A percentile compares a stretch with the other conserved stretches of the same genome.
Evolutionary conservation across 306 rosid genomes (phyloP).

Genomic region (Cicer bijugum): DNA sequence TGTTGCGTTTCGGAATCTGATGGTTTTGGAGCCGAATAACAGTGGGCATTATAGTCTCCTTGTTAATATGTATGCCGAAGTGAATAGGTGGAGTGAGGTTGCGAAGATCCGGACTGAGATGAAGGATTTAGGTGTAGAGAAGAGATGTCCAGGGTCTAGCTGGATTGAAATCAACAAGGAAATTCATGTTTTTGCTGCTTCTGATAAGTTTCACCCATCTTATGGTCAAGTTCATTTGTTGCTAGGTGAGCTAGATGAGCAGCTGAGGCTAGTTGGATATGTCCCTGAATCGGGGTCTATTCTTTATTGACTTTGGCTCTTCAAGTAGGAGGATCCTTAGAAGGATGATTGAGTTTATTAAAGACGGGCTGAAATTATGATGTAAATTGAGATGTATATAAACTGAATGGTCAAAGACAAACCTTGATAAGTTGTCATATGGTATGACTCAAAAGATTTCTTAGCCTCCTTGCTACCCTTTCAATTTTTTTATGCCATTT

Average conservation of each 20-base stretch:
- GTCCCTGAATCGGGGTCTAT: conserved; percentile 49
- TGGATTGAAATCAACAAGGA: conserved; percentile 69
- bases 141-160: conserved; percentile 75
- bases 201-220: conserved; percentile 63
- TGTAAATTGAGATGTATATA: not conserved
- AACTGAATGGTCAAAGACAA: conserved; percentile 4
- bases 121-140: conserved; percentile 74
- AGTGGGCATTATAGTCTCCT: conserved; percentile 72
- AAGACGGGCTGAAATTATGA: conserved; percentile 4
- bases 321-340: conserved; percentile 5
- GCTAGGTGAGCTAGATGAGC: conserved; percentile 60
- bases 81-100: conserved; percentile 68
- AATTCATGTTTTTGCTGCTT: conserved; percentile 66
- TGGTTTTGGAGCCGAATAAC: conserved; percentile 66
- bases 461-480: not conserved
- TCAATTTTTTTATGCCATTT: not conserved
- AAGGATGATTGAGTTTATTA: conserved; percentile 12
- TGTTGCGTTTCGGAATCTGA: conserved; percentile 56
- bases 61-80: conserved; percentile 72
- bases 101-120: conserved; percentile 58
- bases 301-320: conserved; percentile 29
- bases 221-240: conserved; percentile 53
- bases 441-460: conserved; percentile 19
- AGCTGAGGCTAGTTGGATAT: conserved; percentile 57
- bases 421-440: not conserved